Conservation (phyloP, 345 rosid species). For the Populus nigra region DNA sequence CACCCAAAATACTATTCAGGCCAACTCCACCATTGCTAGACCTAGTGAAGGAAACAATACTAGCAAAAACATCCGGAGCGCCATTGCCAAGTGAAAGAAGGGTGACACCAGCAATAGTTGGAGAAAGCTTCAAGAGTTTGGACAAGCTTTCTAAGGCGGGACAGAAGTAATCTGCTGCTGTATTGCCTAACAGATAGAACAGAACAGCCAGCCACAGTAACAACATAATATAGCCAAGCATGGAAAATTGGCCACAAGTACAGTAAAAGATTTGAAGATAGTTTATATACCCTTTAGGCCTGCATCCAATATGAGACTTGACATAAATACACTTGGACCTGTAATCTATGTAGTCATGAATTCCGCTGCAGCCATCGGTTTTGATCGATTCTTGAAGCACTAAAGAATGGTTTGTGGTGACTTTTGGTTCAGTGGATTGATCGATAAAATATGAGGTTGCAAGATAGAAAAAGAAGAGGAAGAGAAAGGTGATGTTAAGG, state of each 20-base stretch:
- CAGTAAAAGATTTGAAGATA: constrained; percentile 78
- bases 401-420: constrained; percentile 3
- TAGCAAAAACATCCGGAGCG: constrained; percentile 84
- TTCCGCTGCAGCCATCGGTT: constrained; percentile 32
- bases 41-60: constrained; percentile 73
- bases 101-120: constrained; percentile 82
- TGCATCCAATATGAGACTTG: constrained; percentile 51
- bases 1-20: constrained; percentile 75
- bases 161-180: constrained; percentile 82
- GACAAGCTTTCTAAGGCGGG: constrained; percentile 71
- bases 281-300: constrained; percentile 72
- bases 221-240: constrained; percentile 48
- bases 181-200: constrained; percentile 77
- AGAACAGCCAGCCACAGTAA: constrained; percentile 68
- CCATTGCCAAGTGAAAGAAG: constrained; percentile 85
- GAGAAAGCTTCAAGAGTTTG: constrained; percentile 69
- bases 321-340: constrained; percentile 61
- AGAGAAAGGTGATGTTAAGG: constrained; percentile 52
- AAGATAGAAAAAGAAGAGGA: constrained; percentile 39
- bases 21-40: constrained; percentile 69
- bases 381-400: constrained; percentile 7
- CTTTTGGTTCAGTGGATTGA: constrained; percentile 8
- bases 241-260: constrained; percentile 44
- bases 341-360: constrained; percentile 45
- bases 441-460: constrained; percentile 19